Base-by-base conservation (phyloP, 83 land plant genomes). In the Thuja plicata region DNA sequence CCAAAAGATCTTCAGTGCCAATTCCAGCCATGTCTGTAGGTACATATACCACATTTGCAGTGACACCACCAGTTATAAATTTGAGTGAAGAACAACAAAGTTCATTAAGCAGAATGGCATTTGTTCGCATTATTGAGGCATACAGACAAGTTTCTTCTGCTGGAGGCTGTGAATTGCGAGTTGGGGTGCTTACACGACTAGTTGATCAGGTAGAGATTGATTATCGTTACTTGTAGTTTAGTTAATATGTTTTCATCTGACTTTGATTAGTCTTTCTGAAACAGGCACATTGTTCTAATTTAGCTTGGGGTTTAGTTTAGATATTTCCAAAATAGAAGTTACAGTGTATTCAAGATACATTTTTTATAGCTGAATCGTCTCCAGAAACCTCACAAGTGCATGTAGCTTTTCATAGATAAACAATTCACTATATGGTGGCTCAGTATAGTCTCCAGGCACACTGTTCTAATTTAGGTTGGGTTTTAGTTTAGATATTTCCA, bases 31-130 rank as follows among this genome's bases (percentile, higher is more conserved):
- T 66, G 10, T 41, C 86, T 70, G 24, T 82, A 30, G 16, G 38
- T 34, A 92, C 88, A 79, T 52, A 86, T 88, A 79, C 89, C 41
- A 88, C 92, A 34, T 93, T 93, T 27, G 92, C 89, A 90, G 89
- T 94, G 89, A 46, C 85, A 54, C 92, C 91, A 32, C 92, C 92
- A 71, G 86, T 89, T 85, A 66, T 93, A 27, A 41, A 89, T 83
- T 90, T 95, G 0, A 60, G 84, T 84, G 93, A 93, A 74, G 94
- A 94, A 66, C 88, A 93, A 86, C 94, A 93, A 82, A 94, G 91
- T 89, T 27, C 86, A 40, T 78, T 95, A 45, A 94, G 92, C 85
- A 89, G 87, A 46, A 70, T 71, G 60, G 92, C 94, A 85, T 95
- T 91, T 87, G 45, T 74, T 37, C 97, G 95, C 57, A 89, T 95